Evolutionary conservation across 1,139 yeast species (phyloP).

Genomic region (Candida glucosophila): DNA sequence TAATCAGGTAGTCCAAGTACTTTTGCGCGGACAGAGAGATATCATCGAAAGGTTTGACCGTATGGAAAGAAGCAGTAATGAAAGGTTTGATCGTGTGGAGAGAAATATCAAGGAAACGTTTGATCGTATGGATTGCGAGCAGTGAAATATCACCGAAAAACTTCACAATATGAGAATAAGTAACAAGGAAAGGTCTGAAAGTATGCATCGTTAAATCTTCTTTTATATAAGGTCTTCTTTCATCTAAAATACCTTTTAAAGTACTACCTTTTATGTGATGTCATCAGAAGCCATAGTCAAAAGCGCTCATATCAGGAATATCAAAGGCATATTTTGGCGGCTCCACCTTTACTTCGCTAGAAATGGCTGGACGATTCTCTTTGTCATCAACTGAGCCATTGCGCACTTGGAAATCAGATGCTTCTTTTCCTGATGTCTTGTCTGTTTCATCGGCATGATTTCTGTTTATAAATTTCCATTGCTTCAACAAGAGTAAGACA

Average conservation of each 20-base stretch:
- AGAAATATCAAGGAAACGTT: not conserved
- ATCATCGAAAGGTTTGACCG: not conserved
- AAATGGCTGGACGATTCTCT: conserved; percentile 1
- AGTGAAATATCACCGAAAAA: too few relatives aligned
- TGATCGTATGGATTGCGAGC: too few relatives aligned
- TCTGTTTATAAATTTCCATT: conserved; percentile 54
- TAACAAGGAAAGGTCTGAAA: too few relatives aligned
- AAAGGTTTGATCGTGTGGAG: conserved; percentile 1
- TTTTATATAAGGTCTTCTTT: too few relatives aligned
- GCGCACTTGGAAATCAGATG: not conserved
- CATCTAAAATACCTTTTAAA: too few relatives aligned
- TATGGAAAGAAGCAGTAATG: not conserved
- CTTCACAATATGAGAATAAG: too few relatives aligned
- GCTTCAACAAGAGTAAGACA: conserved; percentile 50
- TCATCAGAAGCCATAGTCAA: conserved; percentile 46
- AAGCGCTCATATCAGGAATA: conserved; percentile 79
- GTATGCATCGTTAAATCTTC: too few relatives aligned
- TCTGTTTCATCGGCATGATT: not conserved
- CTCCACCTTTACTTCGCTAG: conserved; percentile 16
- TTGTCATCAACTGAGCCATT: not conserved
- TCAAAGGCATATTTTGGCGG: conserved; percentile 49
- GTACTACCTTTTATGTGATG: too few relatives aligned
- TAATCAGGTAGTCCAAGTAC: not conserved
- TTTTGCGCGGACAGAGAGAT: too few relatives aligned
- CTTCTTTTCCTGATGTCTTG: conserved; percentile 1